These are phyloP conservation scores for Podaxis sp. DNA, from an alignment of 768 basidiomycete genomes.

Conservation along the genomic window DNA sequence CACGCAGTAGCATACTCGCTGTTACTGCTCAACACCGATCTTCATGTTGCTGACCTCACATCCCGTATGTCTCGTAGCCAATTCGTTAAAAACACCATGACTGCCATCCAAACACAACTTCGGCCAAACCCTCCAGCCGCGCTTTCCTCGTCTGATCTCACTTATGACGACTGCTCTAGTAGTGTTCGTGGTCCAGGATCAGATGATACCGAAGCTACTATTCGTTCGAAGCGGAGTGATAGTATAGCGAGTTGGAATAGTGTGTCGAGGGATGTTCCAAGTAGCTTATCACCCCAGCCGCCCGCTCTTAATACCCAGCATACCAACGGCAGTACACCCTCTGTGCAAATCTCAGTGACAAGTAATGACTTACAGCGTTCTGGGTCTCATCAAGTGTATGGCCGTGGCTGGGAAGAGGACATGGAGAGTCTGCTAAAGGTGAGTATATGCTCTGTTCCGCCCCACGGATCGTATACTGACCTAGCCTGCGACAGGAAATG, in stretches of 20 bases:
- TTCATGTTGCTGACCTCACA: constrained; percentile 89
- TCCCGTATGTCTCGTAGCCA: constrained; percentile 89
- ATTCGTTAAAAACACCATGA: constrained; percentile 89
- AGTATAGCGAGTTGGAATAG: constrained; percentile 87
- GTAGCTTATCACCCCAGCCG: constrained; percentile 27
- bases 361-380: constrained; percentile 22
- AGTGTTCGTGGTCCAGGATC: constrained; percentile 54
- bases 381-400: constrained; percentile 38
- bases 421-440: constrained; percentile 80
- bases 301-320: constrained; percentile 25
- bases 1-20: constrained; percentile 93
- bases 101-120: constrained; percentile 77
- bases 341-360: constrained; percentile 49
- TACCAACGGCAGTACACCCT: constrained; percentile 61
- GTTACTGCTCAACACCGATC: constrained; percentile 91
- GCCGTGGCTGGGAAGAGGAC: constrained; percentile 77
- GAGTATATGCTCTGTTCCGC: neutral
- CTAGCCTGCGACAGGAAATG: constrained; percentile 64
- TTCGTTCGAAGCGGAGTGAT: constrained; percentile 71
- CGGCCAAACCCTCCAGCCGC: constrained; percentile 46
- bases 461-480: neutral
- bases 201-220: constrained; percentile 50
- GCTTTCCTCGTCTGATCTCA: constrained; percentile 57
- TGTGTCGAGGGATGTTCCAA: constrained; percentile 56
- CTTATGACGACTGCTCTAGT: constrained; percentile 58